A percentile compares a stretch with the other conserved stretches of the same genome.
phyloP scores from a whole-genome alignment of 129 eudicot species.

The Flaveria bidentis region DNA sequence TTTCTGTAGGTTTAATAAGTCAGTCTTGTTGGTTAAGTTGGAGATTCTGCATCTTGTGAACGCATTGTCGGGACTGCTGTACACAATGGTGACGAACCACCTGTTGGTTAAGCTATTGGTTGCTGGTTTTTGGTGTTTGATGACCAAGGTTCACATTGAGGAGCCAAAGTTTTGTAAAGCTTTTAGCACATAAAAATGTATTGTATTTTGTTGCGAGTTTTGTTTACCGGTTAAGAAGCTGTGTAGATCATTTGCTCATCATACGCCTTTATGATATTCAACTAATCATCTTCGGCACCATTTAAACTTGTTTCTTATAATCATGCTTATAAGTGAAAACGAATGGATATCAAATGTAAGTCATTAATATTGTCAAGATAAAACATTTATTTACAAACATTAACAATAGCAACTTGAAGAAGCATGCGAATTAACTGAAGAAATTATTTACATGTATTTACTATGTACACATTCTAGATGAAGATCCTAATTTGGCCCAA shows the following conservation, averaged over 20 bases:
- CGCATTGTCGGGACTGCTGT: background rate
- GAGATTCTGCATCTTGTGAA: background rate
- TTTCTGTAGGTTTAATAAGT: background rate
- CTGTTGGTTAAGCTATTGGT: background rate
- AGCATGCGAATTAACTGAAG: background rate
- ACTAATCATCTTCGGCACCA: background rate
- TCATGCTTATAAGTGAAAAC: too few species aligned
- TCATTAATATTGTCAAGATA: too few species aligned
- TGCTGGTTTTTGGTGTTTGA: conserved; percentile 10
- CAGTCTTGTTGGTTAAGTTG: conserved; percentile 3
- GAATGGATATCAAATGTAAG: too few species aligned
- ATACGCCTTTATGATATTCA: background rate
- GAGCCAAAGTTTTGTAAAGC: conserved; percentile 31
- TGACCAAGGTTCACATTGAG: background rate
- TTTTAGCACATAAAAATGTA: background rate
- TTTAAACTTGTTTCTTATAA: background rate
- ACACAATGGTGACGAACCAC: background rate
- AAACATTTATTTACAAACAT: too few species aligned
- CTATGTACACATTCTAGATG: conserved; percentile 16
- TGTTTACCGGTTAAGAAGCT: background rate
- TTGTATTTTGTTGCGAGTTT: conserved; percentile 3
- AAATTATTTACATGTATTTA: conserved; percentile 20
- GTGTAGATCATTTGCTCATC: background rate
- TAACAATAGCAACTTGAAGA: background rate
- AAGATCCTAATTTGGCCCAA: background rate